phyloP scores from a whole-genome alignment of 768 basidiomycete species.

The Daedaleopsis sinensis region DNA sequence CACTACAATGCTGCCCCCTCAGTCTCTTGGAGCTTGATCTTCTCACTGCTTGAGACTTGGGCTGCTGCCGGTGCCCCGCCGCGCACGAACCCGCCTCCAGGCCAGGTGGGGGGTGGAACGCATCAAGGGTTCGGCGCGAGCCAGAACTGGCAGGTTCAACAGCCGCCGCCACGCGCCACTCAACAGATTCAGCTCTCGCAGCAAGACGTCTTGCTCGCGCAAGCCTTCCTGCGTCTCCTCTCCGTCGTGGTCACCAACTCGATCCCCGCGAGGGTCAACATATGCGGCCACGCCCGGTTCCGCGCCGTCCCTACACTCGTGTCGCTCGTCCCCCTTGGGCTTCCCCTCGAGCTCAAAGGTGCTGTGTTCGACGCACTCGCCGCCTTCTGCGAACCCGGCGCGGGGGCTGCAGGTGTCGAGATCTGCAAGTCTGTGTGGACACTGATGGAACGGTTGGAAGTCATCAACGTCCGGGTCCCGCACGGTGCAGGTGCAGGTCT shows the following conservation, averaged over 20 bases:
- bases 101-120: slow-evolving; percentile 26
- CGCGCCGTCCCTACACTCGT: slow-evolving; percentile 82
- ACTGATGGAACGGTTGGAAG: slow-evolving; percentile 81
- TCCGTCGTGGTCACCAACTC: slow-evolving; percentile 77
- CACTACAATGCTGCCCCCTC: slow-evolving; percentile 52
- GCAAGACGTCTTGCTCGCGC: slow-evolving; percentile 77
- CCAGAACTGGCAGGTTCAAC: slow-evolving; percentile 33
- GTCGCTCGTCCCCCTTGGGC: slow-evolving; percentile 72
- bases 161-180: slow-evolving; percentile 41
- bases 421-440: slow-evolving; percentile 84
- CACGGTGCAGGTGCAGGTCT: slow-evolving; percentile 47
- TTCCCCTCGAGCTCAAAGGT: slow-evolving; percentile 92
- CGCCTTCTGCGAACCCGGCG: slow-evolving; percentile 83
- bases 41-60: slow-evolving; percentile 78
- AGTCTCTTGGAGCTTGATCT: slow-evolving; percentile 80
- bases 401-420: slow-evolving; percentile 71
- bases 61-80: slow-evolving; percentile 52
- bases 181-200: slow-evolving; percentile 53
- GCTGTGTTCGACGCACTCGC: slow-evolving; percentile 79
- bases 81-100: slow-evolving; percentile 43
- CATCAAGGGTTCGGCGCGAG: slow-evolving; percentile 27
- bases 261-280: slow-evolving; percentile 74
- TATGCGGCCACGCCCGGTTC: slow-evolving; percentile 77
- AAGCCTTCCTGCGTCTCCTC: slow-evolving; percentile 80
- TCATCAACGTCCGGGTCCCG: slow-evolving; percentile 70